Conservation (phyloP, 106 monocot genomes). For the Chionographis japonica region DNA sequence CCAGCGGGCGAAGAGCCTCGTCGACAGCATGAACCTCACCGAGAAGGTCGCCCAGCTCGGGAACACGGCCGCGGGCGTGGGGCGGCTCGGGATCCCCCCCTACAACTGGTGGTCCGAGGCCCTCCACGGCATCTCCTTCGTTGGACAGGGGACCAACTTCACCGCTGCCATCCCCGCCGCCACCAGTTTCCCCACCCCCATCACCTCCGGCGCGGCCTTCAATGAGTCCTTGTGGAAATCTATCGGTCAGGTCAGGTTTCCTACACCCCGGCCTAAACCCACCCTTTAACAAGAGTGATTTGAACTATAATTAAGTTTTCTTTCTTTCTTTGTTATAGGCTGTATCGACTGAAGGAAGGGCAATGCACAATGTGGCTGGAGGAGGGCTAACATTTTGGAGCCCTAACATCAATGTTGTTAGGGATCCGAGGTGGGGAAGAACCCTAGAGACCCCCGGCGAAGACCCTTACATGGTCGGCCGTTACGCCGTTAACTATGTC, state of each 20-base stretch:
- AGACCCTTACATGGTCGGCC: background rate
- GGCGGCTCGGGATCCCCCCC: conserved; percentile 7
- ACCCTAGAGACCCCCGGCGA: background rate
- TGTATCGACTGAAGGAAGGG: background rate
- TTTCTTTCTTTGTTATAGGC: background rate
- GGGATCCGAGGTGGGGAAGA: conserved; percentile 6
- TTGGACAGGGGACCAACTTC: conserved; percentile 11
- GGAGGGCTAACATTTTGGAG: conserved; percentile 3
- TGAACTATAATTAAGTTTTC: background rate
- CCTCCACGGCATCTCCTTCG: conserved; percentile 33
- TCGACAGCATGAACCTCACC: conserved; percentile 6
- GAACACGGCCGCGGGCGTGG: background rate
- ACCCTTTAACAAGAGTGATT: no score
- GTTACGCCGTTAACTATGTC: background rate
- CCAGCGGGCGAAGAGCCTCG: conserved; percentile 8
- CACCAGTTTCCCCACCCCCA: conserved; percentile 7
- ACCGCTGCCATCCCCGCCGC: conserved; percentile 1
- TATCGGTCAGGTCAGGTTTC: conserved; percentile 12
- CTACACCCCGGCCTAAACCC: background rate
- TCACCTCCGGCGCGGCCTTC: conserved; percentile 8
- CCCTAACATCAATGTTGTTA: background rate
- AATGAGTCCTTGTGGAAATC: conserved; percentile 14
- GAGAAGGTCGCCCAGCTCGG: conserved; percentile 27
- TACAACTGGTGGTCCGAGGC: conserved; percentile 54
- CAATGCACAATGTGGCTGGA: background rate